Evolutionary conservation across 106 monocot species (phyloP), one percentile per base, ranked within the genome.

Genomic region (Acanthochlamys bracteata): DNA sequence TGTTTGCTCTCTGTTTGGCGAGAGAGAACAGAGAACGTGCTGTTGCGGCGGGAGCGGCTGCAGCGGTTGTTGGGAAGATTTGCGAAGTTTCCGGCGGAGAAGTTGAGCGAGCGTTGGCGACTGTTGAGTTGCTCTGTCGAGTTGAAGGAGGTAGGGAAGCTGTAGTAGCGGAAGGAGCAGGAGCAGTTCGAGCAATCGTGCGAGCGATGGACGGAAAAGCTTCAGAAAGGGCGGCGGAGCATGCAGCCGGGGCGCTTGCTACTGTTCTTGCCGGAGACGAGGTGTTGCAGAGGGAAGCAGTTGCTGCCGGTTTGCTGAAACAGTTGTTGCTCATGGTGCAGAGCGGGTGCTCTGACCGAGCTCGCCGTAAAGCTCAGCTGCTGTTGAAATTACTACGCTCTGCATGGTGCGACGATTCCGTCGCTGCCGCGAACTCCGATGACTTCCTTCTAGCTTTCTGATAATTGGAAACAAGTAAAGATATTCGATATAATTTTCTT

Each of bases 311-410:
- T 10, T 76, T 85, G 16, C 75, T 98, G 80, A 68, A 69, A 42
- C 79, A 85, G 64, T 69, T 98, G 59, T 65, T 98, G 56, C 64
- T 98, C 20, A 85, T 92, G 98, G 98, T 92, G 69, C 98, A 98
- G 62, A 78, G 98, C 20, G 98, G 83, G 16, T 98, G 84, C 71
- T 85, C 98, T 26, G 98, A 89, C 42, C 59, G 98, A 17, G 92
- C 76, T 0, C 88, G 85, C 77, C 72, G 92, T 42, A 98, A 98
- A 78, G 92, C 92, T 25, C 98, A 98, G 79, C 26, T 78, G n/a
- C 77, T 98, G 54, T 79, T 98, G 7, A 98, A 92, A 76, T 55
- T 98, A 7, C 74, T 98, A 0, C 66, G 85, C 14, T 67, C 78
- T 24, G 84, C 80, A 0, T 84, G 80, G 88, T 66, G 73, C 41